phyloP scores from a whole-genome alignment of 768 basidiomycete species.

The Lyophyllum atratum region DNA sequence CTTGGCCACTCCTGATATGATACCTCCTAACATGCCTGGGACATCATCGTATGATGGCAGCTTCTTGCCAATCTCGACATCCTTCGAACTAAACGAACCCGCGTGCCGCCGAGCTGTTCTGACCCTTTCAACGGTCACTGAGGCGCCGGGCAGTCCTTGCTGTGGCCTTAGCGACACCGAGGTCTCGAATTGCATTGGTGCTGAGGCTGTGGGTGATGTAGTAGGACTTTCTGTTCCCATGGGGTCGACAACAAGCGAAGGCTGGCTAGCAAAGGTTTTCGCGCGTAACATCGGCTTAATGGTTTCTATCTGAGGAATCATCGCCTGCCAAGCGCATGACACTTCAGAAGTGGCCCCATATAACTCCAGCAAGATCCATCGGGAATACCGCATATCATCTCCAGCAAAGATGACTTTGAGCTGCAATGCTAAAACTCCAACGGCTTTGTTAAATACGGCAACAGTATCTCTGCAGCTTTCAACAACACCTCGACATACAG shows the following conservation, averaged over 20 bases:
- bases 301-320: conserved; percentile 69
- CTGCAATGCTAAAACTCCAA: conserved; percentile 80
- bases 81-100: conserved; percentile 93
- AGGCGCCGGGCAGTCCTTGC: conserved; percentile 12
- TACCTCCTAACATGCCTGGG: conserved; percentile 36
- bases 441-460: conserved; percentile 83
- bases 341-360: conserved; percentile 92
- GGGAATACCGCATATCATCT: conserved; percentile 85
- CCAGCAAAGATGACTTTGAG: conserved; percentile 71
- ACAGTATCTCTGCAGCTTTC: conserved; percentile 86
- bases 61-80: conserved; percentile 85
- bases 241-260: conserved; percentile 12
- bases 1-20: conserved; percentile 34
- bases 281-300: conserved; percentile 63
- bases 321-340: conserved; percentile 78
- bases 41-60: conserved; percentile 65
- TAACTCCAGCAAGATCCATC: conserved; percentile 83
- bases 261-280: conserved; percentile 25
- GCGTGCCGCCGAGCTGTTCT: conserved; percentile 79
- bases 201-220: background rate
- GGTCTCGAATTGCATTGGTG: conserved; percentile 17
- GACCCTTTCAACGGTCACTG: conserved; percentile 33
- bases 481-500: conserved; percentile 74
- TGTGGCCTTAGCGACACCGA: conserved; percentile 13
- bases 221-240: background rate